Evolutionary conservation across 202 grass and related monocot genomes (phyloP).

Genomic region (Elaeis oleifera): DNA sequence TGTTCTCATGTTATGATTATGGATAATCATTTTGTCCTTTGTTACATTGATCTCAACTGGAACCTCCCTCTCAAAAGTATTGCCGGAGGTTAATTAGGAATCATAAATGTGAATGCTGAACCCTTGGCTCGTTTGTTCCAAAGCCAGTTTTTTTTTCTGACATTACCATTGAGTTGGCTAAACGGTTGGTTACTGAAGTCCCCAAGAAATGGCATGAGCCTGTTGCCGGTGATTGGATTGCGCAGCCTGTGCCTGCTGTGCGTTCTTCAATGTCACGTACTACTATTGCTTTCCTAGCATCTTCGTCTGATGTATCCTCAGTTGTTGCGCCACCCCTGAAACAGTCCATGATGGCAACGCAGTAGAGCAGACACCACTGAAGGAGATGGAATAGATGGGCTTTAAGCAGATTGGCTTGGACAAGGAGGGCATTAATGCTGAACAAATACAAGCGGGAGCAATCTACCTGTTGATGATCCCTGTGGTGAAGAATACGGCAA

Average conservation of each 20-base stretch:
- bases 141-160: neutral
- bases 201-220: too few species aligned
- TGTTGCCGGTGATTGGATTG: too few species aligned
- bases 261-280: constrained; percentile 6
- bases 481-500: too few species aligned
- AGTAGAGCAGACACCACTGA: constrained; percentile 46
- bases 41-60: constrained; percentile 27
- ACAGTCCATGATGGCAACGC: constrained; percentile 6
- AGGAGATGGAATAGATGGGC: constrained; percentile 57
- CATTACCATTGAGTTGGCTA: neutral
- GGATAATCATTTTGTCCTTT: neutral
- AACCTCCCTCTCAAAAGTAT: constrained; percentile 36
- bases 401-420: constrained; percentile 59
- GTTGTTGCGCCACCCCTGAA: neutral
- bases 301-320: neutral
- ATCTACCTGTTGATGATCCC: constrained; percentile 35
- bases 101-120: constrained; percentile 39
- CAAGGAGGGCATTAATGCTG: constrained; percentile 54
- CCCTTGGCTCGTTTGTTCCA: constrained; percentile 2
- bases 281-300: constrained; percentile 7
- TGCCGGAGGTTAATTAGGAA: constrained; percentile 6
- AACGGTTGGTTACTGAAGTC: neutral
- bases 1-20: neutral
- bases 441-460: constrained; percentile 65
- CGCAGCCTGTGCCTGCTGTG: neutral